Evolutionary conservation across 139 green algal species (phyloP), one percentile per base, ranked within the genome.

Genomic region (Chlamydomonas schloesseri): DNA sequence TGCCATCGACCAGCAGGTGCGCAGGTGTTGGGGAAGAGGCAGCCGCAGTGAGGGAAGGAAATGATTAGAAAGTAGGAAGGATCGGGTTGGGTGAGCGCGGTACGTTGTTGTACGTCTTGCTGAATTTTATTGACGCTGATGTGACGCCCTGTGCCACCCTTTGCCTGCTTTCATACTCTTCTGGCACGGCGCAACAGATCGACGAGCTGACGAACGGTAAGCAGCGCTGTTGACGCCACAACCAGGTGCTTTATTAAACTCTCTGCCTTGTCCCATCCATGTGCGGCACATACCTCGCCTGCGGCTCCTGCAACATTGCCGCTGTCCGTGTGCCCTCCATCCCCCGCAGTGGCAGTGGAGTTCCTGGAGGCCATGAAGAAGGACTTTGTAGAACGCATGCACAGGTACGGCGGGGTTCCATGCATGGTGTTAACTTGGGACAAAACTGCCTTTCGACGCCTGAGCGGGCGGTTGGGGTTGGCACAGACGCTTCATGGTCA

Each of bases 381-480:
- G 57, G 75, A 83, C 77, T 89, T 91, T 57, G 28, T 91, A 53
- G 83, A 89, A 47, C 80, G 72, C n/a, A 91, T 91, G 64, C 53
- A 85, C 34, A 85, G 69, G 88, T 91, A n/a, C n/a, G n/a, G n/a
- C n/a, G n/a, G n/a, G n/a, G n/a, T n/a, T n/a, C n/a, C n/a, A n/a
- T n/a, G n/a, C n/a, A n/a, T n/a, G n/a, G n/a, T n/a, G n/a, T n/a
- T n/a, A n/a, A n/a, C n/a, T n/a, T n/a, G n/a, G n/a, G n/a, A n/a
- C n/a, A n/a, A n/a, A n/a, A n/a, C n/a, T n/a, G n/a, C n/a, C n/a
- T n/a, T n/a, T n/a, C n/a, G n/a, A n/a, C n/a, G n/a, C n/a, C n/a
- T n/a, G n/a, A n/a, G n/a, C n/a, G n/a, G n/a, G n/a, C n/a, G n/a
- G n/a, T n/a, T n/a, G n/a, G n/a, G n/a, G n/a, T n/a, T n/a, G 42